A percentile compares a stretch with the other conserved stretches of the same genome.
Evolutionary conservation across 192 early-diverging fungal species (phyloP).

Genomic region (Entomortierella parvispora): DNA sequence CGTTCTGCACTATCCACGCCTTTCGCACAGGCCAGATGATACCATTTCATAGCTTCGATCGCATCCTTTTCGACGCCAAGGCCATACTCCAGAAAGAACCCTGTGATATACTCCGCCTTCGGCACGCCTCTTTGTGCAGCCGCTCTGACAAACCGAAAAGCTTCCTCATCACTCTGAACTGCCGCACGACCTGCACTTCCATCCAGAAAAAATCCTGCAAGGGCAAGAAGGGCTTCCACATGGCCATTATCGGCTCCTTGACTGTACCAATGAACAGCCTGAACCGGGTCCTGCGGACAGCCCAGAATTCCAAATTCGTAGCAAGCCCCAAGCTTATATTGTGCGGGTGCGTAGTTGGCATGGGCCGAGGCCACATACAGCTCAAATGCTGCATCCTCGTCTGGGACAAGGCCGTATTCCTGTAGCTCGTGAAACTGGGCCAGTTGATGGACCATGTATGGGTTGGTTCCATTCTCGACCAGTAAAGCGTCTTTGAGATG

Average conservation of each 20-base stretch:
- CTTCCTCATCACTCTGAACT: constrained; percentile 46
- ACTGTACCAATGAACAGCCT: constrained; percentile 79
- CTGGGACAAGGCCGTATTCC: constrained; percentile 44
- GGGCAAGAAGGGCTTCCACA: constrained; percentile 82
- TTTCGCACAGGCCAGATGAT: constrained; percentile 43
- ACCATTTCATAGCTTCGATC: constrained; percentile 41
- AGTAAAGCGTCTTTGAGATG: constrained; percentile 47
- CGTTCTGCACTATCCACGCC: constrained; percentile 37
- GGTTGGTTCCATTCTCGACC: constrained; percentile 27
- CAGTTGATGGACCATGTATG: constrained; percentile 42
- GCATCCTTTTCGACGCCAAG: constrained; percentile 33
- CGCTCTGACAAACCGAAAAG: constrained; percentile 33
- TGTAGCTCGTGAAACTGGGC: constrained; percentile 45
- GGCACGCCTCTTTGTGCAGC: constrained; percentile 40
- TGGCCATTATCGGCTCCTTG: constrained; percentile 84
- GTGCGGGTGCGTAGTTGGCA: constrained; percentile 73
- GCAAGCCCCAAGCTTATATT: constrained; percentile 80
- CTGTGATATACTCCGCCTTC: constrained; percentile 50
- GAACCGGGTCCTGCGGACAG: constrained; percentile 67
- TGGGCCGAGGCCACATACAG: constrained; percentile 59
- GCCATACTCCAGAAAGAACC: constrained; percentile 47
- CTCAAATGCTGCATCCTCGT: constrained; percentile 44
- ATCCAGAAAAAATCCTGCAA: constrained; percentile 84
- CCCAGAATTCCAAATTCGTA: constrained; percentile 82
- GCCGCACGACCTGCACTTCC: constrained; percentile 58